phyloP scores from a whole-genome alignment of 2,329 filamentous ascomycete genomes.

The Furcasterigmium sp. region DNA sequence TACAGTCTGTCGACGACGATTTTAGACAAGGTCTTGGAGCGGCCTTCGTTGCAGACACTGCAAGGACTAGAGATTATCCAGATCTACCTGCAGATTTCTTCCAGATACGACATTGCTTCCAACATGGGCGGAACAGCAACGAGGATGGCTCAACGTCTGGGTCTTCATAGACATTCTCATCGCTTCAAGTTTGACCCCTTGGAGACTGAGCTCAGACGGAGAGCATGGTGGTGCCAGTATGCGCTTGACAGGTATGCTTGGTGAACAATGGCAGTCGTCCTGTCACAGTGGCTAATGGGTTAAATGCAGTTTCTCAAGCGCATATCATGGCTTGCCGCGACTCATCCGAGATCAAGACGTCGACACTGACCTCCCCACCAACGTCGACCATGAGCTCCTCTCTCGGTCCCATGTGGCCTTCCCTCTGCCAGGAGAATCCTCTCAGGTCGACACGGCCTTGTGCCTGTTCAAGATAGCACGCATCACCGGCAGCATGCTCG shows the following conservation, averaged over 20 bases:
- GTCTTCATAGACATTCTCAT: slow-evolving; percentile 18
- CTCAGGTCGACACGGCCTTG: slow-evolving; percentile 17
- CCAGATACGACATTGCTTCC: slow-evolving; percentile 14
- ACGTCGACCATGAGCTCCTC: slow-evolving; percentile 17
- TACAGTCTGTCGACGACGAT: slow-evolving; percentile 12
- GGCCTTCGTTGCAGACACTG: slow-evolving; percentile 13
- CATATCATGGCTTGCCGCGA: slow-evolving; percentile 19
- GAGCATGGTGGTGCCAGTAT: slow-evolving; percentile 20
- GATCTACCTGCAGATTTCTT: slow-evolving; percentile 17
- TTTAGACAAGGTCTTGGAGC: slow-evolving; percentile 10
- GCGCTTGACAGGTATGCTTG: slow-evolving; percentile 16
- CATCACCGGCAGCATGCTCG: slow-evolving; percentile 16
- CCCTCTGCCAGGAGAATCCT: slow-evolving; percentile 16
- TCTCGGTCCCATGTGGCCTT: slow-evolving; percentile 16
- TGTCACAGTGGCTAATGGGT: not conserved
- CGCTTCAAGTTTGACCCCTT: slow-evolving; percentile 19
- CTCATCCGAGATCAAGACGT: slow-evolving; percentile 19
- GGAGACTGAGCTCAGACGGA: slow-evolving; percentile 17
- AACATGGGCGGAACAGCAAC: slow-evolving; percentile 17
- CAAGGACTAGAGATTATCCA: slow-evolving; percentile 16
- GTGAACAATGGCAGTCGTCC: no score
- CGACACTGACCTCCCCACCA: slow-evolving; percentile 17
- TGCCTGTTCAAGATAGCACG: slow-evolving; percentile 17
- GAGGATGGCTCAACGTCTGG: slow-evolving; percentile 16
- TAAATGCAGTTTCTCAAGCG: slow-evolving; percentile 14